Base-by-base conservation (phyloP, 2,329 filamentous ascomycete species). In the Alternaria atra region DNA sequence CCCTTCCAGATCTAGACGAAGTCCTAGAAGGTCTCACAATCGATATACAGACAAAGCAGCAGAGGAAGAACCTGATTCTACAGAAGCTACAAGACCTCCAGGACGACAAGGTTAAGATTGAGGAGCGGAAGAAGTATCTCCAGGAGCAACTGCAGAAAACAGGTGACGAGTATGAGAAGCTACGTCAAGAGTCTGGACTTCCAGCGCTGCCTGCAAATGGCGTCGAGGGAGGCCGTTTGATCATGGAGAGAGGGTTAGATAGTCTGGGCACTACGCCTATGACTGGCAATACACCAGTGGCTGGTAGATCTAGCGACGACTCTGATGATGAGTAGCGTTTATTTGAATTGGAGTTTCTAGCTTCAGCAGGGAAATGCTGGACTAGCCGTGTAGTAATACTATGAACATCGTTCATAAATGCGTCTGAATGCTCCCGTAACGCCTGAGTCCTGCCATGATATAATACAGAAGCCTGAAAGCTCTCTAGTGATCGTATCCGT, bases 141-240 rank as follows among this genome's bases (percentile, higher is more conserved):
- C 94, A 97, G 78, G 84, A 85, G 20, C 81, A 96, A 55, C 81
- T 98, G 53, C 90, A 93, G 74, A 90, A 95, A 75, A 92, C 93
- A 0, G 93, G 92, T 0, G 88, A 91, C 61, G 85, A 87, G 64
- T 92, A 90, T 73, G 85, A 89, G 69, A 84, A 82, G 55, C 72
- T 90, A 58, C 84, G 85, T 56, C 79, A 74, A 37, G 83, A 85
- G 62, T 79, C 80, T 3, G 83, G 83, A 5, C 75, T 83, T 54
- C 71, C 76, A 23, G 73, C 74, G 13, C 52, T 77, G 5, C 71
- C 75, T 39, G 61, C 73, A 12, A 76, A 68, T 44, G 72, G 72
- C 4, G 56, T 50, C 15, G 71, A 73, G 8, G 75, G 70, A 43
- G 66, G 64, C 8, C 71, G 58, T 27, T 34, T 77, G 39, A 71